A percentile compares a stretch with the other conserved stretches of the same genome.
Evolutionary conservation across 176 grass and related monocot species (phyloP).

Genomic region (Zizania latifolia): DNA sequence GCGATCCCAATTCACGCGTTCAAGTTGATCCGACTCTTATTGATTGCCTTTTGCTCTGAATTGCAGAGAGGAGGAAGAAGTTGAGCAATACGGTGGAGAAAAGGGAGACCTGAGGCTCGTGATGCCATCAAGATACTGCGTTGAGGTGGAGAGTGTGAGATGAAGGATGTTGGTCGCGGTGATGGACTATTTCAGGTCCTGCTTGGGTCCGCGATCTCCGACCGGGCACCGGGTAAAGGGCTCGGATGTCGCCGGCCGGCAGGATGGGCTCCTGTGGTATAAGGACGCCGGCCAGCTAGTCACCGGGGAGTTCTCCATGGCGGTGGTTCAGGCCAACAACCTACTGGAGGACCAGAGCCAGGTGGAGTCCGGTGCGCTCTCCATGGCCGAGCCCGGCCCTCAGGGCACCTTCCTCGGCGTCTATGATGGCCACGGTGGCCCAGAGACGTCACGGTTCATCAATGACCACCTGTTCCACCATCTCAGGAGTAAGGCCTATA

Average conservation of each 20-base stretch:
- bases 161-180: slow-evolving; percentile 55
- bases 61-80: neutral
- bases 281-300: slow-evolving; percentile 62
- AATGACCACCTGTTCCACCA: slow-evolving; percentile 73
- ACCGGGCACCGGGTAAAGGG: slow-evolving; percentile 29
- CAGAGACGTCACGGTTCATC: slow-evolving; percentile 67
- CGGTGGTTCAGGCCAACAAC: slow-evolving; percentile 86
- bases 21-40: neutral
- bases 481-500: slow-evolving; percentile 55
- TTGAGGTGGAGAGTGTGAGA: slow-evolving; percentile 44
- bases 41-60: slow-evolving; percentile 15
- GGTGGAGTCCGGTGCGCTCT: slow-evolving; percentile 68
- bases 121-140: slow-evolving; percentile 30
- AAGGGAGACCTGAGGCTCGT: slow-evolving; percentile 3
- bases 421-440: slow-evolving; percentile 84
- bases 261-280: slow-evolving; percentile 85
- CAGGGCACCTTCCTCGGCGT: slow-evolving; percentile 73
- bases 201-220: slow-evolving; percentile 51
- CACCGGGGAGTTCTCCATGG: slow-evolving; percentile 86
- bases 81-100: neutral
- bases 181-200: slow-evolving; percentile 72
- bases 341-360: slow-evolving; percentile 86
- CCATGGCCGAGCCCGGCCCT: slow-evolving; percentile 38
- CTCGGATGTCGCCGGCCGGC: slow-evolving; percentile 45
- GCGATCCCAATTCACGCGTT: neutral